Percentiles rank a stretch among this genome's conserved stretches.
These are phyloP conservation scores for Hyaloscypha hepaticicola DNA, from an alignment of 495 filamentous ascomycete species.

Conservation along the genomic window DNA sequence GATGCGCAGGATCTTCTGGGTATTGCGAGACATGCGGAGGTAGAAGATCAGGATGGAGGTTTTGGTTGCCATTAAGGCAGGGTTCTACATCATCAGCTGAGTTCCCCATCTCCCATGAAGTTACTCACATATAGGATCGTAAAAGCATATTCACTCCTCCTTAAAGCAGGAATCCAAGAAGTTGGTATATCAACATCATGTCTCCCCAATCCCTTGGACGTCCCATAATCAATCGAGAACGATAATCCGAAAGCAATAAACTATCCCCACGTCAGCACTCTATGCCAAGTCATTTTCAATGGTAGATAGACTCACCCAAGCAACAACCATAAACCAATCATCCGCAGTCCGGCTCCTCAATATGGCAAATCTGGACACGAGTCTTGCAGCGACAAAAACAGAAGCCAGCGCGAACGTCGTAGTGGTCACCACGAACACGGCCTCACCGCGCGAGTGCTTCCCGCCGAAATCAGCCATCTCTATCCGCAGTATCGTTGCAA, in stretches of 20 bases:
- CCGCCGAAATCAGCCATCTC: not conserved
- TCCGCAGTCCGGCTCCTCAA: conserved; percentile 67
- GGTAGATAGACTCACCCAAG: conserved; percentile 59
- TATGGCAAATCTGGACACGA: conserved; percentile 71
- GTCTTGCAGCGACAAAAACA: conserved; percentile 68
- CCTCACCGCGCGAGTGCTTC: conserved; percentile 47
- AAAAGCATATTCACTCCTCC: conserved; percentile 31
- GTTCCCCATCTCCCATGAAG: not conserved
- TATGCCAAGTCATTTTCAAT: not conserved
- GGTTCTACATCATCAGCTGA: conserved; percentile 59
- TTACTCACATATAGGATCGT: conserved; percentile 32
- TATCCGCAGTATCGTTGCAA: not conserved
- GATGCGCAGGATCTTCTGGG: conserved; percentile 26
- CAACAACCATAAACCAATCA: conserved; percentile 81
- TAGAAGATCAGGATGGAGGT: conserved; percentile 79
- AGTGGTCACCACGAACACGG: conserved; percentile 73
- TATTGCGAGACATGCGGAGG: conserved; percentile 31
- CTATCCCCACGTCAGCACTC: conserved; percentile 35
- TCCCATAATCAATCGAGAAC: conserved; percentile 73
- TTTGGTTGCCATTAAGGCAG: conserved; percentile 83
- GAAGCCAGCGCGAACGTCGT: conserved; percentile 64
- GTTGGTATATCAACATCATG: conserved; percentile 63
- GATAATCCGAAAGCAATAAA: conserved; percentile 73
- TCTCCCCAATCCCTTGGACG: conserved; percentile 69
- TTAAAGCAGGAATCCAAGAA: conserved; percentile 12